Conservation (phyloP, 441 rosid genomes). For the Gossypium gossypioides region DNA sequence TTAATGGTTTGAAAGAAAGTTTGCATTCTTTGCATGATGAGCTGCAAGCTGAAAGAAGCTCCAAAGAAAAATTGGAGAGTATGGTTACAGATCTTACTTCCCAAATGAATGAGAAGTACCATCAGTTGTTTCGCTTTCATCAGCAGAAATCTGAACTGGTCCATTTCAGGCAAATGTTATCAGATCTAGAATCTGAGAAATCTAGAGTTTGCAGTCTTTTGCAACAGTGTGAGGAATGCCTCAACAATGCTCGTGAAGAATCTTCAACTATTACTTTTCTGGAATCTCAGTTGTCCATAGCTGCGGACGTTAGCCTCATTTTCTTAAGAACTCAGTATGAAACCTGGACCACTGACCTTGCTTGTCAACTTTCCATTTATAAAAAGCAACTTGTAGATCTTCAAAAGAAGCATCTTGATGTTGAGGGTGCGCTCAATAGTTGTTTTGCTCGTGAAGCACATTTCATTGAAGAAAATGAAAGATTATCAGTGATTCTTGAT, state of each 20-base stretch:
- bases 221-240: constrained; percentile 38
- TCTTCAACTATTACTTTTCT: constrained; percentile 39
- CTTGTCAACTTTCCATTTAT: constrained; percentile 37
- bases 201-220: constrained; percentile 34
- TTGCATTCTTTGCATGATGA: constrained; percentile 39
- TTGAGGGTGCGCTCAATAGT: constrained; percentile 41
- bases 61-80: constrained; percentile 40
- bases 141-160: constrained; percentile 49
- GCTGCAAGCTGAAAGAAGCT: constrained; percentile 45
- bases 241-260: constrained; percentile 32
- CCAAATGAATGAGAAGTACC: constrained; percentile 44
- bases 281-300: constrained; percentile 57
- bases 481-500: constrained; percentile 36
- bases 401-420: constrained; percentile 41
- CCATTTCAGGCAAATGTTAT: constrained; percentile 47
- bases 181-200: constrained; percentile 59
- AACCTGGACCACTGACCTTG: constrained; percentile 37
- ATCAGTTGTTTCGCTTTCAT: constrained; percentile 40
- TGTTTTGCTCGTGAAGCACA: constrained; percentile 47
- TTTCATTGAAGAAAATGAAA: constrained; percentile 51
- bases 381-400: constrained; percentile 36
- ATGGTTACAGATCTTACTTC: constrained; percentile 47
- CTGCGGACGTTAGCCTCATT: constrained; percentile 44
- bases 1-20: constrained; percentile 37
- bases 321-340: constrained; percentile 50